Base-by-base conservation (phyloP, 495 filamentous ascomycete species). In the Mytilinidion resinicola region DNA sequence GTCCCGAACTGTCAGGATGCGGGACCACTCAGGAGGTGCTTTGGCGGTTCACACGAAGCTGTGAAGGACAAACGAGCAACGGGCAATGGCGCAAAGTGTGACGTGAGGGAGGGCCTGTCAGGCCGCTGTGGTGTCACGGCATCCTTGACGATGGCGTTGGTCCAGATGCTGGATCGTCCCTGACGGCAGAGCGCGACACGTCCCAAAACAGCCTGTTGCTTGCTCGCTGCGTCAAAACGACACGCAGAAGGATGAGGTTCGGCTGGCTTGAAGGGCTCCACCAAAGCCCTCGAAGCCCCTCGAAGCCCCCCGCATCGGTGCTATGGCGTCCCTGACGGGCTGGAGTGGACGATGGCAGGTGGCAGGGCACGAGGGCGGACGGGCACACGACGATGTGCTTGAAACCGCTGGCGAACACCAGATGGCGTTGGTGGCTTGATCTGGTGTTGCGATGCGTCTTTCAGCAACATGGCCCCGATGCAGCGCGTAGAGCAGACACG, bases 381-480 rank as follows among this genome's bases (percentile, higher is more conserved):
- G 19, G 15, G 15, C 9, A 25, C 33, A 49, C 21, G 21, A 25
- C 46, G 46, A 30, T 9, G 15, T 19, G 12, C 46, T 25, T 49
- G 46, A 49, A 25, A 49, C 46, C 46, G 46, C 33, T 49, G 6
- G 7, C 17, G 46, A 49, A 10, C 21, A 49, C 46, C 21, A 49
- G 46, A 49, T 49, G 46, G 46, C 46, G 46, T 49, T 49, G 46
- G 46, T 49, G 46, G 46, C 46, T 49, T 49, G 17, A 49, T 49
- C 46, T 49, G 21, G 46, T 49, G 5, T 25, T 8, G 14, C 46
- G 21, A 30, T 25, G 46, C 17, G 14, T 4, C 2, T 30, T 30
- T 30, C 25, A 30, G 25, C 25, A 30, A 30, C 25, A 2, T 30
- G 25, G 25, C 25, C 25, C 25, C 25, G 25, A 30, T 30, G 25